Evolutionary conservation across 257 asterid genomes (phyloP), one percentile per base, ranked within the genome.

Genomic region (Petrea volubilis): DNA sequence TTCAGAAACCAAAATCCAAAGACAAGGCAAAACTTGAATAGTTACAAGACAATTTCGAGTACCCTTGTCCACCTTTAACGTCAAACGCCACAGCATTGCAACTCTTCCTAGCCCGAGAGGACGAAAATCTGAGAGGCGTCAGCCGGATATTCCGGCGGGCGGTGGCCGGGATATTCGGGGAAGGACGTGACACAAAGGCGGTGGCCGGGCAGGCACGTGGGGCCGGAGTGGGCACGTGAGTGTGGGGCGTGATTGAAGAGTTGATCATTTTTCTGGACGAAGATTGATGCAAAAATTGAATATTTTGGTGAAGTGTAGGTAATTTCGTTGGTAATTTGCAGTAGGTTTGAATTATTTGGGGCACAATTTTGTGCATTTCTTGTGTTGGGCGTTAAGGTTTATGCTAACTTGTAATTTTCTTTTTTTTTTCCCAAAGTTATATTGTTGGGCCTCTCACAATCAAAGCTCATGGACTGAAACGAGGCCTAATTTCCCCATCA

Each of bases 21-120:
- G 58, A 36, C 49, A 24, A 55, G 5, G 23, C 10, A 33, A 4
- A 18, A 24, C 6, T 46, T 8, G 49, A 36, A 36, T 12, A 23
- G 23, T 18, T 27, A 17, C 21, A 38, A 71, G 11, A 34, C 10
- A 55, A 33, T 23, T 29, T 46, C 0, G 23, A 72, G 60, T 85
- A 91, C 97, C 95, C 88, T 82, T 82, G 69, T n/a, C 85, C 92
- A 9, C 86, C 84, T 79, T 80, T 86, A 74, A 79, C 70, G 57
- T 87, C 91, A 70, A 81, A 76, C 3, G 88, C 83, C 58, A 51
- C 72, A 40, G 82, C 79, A 25, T 20, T 40, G 76, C 78, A 74
- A 68, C 67, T 79, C n/a, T n/a, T n/a, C 73, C 59, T 73, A 25
- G 25, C 24, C n/a, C 80, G 80, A 5, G 81, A 36, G 11, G 70